These are phyloP conservation scores for Wolfiporia cocos DNA, from an alignment of 1,284 basidiomycete species.

Conservation along the genomic window DNA sequence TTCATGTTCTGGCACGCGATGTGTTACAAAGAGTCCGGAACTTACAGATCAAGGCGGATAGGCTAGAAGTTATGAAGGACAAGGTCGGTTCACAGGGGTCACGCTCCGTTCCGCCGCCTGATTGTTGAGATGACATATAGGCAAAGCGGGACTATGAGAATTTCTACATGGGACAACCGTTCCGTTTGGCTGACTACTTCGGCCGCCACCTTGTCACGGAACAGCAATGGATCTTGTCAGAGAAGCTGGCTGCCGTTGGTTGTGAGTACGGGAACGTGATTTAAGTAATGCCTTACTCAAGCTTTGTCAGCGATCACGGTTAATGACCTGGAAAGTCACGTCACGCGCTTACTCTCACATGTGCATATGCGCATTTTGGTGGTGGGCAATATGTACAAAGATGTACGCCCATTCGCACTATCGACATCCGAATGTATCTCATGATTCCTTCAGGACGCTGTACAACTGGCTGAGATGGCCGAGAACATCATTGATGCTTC, in stretches of 20 bases:
- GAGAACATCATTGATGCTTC: conserved; percentile 65
- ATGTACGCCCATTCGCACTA: conserved; percentile 39
- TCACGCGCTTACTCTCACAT: conserved; percentile 56
- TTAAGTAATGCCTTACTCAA: neutral
- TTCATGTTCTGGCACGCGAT: conserved; percentile 71
- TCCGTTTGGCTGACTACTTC: conserved; percentile 79
- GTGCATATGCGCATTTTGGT: conserved; percentile 76
- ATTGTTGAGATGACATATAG: conserved; percentile 28
- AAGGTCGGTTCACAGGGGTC: conserved; percentile 42
- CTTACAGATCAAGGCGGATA: conserved; percentile 63
- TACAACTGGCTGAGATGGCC: conserved; percentile 64
- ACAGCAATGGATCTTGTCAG: conserved; percentile 74
- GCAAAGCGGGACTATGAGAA: conserved; percentile 77
- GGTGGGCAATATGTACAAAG: conserved; percentile 81
- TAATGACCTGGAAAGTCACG: conserved; percentile 71
- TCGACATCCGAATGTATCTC: conserved; percentile 7
- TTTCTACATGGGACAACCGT: conserved; percentile 84
- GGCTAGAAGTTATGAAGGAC: conserved; percentile 84
- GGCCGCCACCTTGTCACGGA: conserved; percentile 67
- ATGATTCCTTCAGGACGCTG: conserved; percentile 58
- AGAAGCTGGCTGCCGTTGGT: conserved; percentile 75
- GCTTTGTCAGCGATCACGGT: conserved; percentile 45
- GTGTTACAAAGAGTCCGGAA: conserved; percentile 72
- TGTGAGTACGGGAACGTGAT: conserved; percentile 39
- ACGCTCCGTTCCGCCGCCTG: neutral